Evolutionary conservation across 2,329 filamentous ascomycete species (phyloP).

Genomic region (Chrysoporthe cubensis): DNA sequence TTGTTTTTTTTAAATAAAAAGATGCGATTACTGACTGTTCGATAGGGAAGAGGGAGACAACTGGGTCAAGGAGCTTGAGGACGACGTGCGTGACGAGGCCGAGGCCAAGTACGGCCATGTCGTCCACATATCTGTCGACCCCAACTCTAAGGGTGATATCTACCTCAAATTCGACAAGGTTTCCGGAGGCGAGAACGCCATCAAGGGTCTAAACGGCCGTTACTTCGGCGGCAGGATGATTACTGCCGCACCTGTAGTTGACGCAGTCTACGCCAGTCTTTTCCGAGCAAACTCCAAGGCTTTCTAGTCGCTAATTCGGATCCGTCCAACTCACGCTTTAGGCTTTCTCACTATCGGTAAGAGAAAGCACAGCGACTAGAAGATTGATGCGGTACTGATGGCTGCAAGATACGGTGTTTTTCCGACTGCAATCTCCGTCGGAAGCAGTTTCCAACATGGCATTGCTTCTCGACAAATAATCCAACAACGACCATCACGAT

Average conservation of each 20-base stretch:
- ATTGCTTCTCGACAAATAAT: not conserved
- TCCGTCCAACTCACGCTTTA: slow-evolving; percentile 51
- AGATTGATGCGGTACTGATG: slow-evolving; percentile 29
- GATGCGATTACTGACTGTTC: slow-evolving; percentile 39
- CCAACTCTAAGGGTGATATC: slow-evolving; percentile 92
- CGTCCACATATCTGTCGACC: slow-evolving; percentile 94
- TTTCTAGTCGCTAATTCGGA: slow-evolving; percentile 68
- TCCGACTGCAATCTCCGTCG: slow-evolving; percentile 8
- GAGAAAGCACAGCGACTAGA: slow-evolving; percentile 28
- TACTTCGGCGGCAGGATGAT: slow-evolving; percentile 94
- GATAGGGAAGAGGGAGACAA: slow-evolving; percentile 79
- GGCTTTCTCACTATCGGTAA: slow-evolving; percentile 42
- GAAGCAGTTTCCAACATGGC: not conserved
- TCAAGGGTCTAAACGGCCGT: slow-evolving; percentile 95
- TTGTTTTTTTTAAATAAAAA: too few relatives aligned
- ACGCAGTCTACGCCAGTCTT: slow-evolving; percentile 97
- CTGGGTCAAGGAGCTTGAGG: slow-evolving; percentile 93
- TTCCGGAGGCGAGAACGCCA: slow-evolving; percentile 93
- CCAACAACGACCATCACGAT: not conserved
- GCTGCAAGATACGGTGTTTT: slow-evolving; percentile 27
- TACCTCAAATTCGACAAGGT: slow-evolving; percentile 98
- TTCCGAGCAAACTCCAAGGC: slow-evolving; percentile 80
- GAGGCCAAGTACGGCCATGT: slow-evolving; percentile 96
- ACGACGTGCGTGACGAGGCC: slow-evolving; percentile 91
- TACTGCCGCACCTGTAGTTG: slow-evolving; percentile 92